Conservation (phyloP, 495 filamentous ascomycete species). For the Patellaria atrata region DNA sequence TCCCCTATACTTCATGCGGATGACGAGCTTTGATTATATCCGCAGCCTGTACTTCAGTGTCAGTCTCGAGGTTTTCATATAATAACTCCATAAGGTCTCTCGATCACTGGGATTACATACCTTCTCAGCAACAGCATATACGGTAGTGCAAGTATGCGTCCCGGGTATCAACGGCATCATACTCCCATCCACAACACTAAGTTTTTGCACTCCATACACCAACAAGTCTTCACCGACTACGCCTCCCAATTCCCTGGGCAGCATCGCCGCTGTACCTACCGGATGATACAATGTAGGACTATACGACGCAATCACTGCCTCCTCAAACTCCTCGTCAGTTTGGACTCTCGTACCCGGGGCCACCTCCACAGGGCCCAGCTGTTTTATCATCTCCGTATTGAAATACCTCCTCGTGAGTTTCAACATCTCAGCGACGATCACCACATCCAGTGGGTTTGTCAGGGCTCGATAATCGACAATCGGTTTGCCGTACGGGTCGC, state of each 20-base stretch:
- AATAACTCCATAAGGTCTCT: background rate
- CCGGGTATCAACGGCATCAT: constrained; percentile 8
- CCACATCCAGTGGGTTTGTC: constrained; percentile 34
- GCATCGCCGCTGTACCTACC: constrained; percentile 9
- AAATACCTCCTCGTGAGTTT: constrained; percentile 1
- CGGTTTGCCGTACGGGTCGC: constrained; percentile 21
- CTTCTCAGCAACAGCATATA: constrained; percentile 12
- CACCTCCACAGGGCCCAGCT: constrained; percentile 35
- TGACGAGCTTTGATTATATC: constrained; percentile 5
- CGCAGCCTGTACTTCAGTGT: constrained; percentile 1
- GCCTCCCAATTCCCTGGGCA: constrained; percentile 9
- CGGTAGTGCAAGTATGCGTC: constrained; percentile 8
- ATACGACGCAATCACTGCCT: too few relatives aligned
- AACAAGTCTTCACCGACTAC: constrained; percentile 8
- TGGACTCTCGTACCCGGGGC: constrained; percentile 55
- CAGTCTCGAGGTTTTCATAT: background rate
- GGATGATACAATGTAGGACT: too few relatives aligned
- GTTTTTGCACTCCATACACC: constrained; percentile 9
- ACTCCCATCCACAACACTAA: constrained; percentile 14
- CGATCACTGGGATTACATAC: background rate
- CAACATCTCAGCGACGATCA: background rate
- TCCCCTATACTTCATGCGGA: too few relatives aligned
- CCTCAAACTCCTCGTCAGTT: constrained; percentile 48
- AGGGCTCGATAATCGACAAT: constrained; percentile 36
- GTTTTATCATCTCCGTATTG: constrained; percentile 1